phyloP scores from a whole-genome alignment of 352 stramenopile genomes.

The Pythium dissotocum region DNA sequence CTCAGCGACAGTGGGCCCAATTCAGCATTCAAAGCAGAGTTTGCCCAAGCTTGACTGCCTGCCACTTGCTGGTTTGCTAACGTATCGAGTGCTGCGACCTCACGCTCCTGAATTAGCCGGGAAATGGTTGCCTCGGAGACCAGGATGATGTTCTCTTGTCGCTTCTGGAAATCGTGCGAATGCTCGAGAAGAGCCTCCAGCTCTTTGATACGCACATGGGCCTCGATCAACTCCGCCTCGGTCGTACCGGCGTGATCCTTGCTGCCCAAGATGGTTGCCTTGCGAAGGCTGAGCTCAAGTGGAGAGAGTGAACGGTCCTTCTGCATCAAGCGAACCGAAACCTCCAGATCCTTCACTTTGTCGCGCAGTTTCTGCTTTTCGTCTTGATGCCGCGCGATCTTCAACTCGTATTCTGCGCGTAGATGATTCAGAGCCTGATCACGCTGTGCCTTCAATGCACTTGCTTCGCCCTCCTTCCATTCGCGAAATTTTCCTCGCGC shows the following conservation, averaged over 20 bases:
- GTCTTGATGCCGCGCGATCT: conserved; percentile 63
- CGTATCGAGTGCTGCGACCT: conserved; percentile 27
- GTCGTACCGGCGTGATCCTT: conserved; percentile 44
- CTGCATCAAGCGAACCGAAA: conserved; percentile 61
- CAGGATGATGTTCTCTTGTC: conserved; percentile 67
- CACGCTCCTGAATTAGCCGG: conserved; percentile 50
- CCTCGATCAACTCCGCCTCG: conserved; percentile 60
- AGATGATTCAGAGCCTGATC: conserved; percentile 54
- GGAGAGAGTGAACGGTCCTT: conserved; percentile 64
- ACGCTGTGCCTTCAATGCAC: conserved; percentile 34
- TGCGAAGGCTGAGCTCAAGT: conserved; percentile 61
- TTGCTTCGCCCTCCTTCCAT: conserved; percentile 61
- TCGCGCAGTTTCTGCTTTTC: conserved; percentile 77
- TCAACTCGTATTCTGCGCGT: conserved; percentile 66
- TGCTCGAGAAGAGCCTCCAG: conserved; percentile 58
- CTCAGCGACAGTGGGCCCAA: background rate
- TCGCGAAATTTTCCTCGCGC: conserved; percentile 59
- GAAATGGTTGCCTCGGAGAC: conserved; percentile 65
- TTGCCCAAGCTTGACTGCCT: conserved; percentile 3
- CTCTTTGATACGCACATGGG: conserved; percentile 51
- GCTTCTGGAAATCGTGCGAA: conserved; percentile 54
- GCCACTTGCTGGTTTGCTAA: conserved; percentile 19
- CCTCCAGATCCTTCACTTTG: conserved; percentile 73
- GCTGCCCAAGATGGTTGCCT: conserved; percentile 54
- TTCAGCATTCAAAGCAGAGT: background rate